Base-by-base conservation (phyloP, 1,284 basidiomycete species). In the Boletus semigastroideus region DNA sequence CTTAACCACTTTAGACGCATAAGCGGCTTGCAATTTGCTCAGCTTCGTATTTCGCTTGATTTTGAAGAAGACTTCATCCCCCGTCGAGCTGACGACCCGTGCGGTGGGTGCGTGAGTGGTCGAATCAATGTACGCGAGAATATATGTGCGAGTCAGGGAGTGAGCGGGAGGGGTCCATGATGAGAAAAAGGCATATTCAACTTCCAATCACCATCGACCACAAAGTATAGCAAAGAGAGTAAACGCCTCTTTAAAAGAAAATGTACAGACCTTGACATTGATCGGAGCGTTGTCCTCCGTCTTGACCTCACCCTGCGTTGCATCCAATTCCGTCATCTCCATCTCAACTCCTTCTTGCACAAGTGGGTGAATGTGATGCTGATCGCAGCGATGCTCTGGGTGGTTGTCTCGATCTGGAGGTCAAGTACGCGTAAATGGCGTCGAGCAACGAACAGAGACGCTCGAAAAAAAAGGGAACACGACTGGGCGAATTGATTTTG, bases 51-150 rank as follows among this genome's bases (percentile, higher is more conserved):
- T 92, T 63, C 89, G 85, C 78, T 97, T 97, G 75, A 98, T 97
- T 82, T 98, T 98, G 83, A 98, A 98, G 75, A 93, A 97, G 40
- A 97, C 92, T 70, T 98, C 94, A 53, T 95, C 90, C 44, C 92
- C 90, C 20, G 79, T 73, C 36, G 88, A 82, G 53, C 83, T 87
- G 46, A 89, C 82, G 49, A 92, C 90, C 88, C 91, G 58, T 12
- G 11, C 12, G 19, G n/a, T 16, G 14, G 10, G 16, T 7, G 20
- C 10, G 6, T 10, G 45, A 25, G 28, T 5, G 25, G 5, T 27
- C 5, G 37, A 25, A 16, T 20, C 13, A 9, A n/a, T 2, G 16
- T 28, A n/a, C 11, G 30, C 11, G 17, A 19, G 8, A 11, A 9
- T 2, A 33, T 12, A 8, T 5, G 43, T 27, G 22, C 19, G n/a